phyloP scores from a whole-genome alignment of 257 asterid genomes.

The Pogostemon cablin region DNA sequence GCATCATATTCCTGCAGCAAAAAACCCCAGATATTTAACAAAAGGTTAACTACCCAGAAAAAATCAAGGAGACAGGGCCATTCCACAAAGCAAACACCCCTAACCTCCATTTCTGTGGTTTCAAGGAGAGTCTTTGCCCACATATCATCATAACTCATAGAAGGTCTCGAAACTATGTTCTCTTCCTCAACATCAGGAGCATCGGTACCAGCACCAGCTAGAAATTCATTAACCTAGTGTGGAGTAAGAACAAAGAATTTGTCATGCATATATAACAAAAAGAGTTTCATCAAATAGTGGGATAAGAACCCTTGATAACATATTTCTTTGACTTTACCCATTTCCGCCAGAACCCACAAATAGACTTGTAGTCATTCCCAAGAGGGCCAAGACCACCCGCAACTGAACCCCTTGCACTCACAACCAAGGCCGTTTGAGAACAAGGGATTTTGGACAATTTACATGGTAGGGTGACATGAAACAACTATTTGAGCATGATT shows the following conservation, averaged over 20 bases:
- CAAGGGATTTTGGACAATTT: too few relatives aligned
- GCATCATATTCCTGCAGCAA: constrained; percentile 86
- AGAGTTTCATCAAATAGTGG: not conserved
- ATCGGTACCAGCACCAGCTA: constrained; percentile 99
- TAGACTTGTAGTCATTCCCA: too few relatives aligned
- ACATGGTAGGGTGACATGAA: too few relatives aligned
- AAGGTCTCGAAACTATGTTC: constrained; percentile 83
- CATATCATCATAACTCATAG: constrained; percentile 98
- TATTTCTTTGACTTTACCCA: not conserved
- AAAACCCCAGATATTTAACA: constrained; percentile 22
- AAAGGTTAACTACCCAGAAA: not conserved
- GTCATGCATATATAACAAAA: constrained; percentile 29
- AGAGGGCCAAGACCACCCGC: too few relatives aligned
- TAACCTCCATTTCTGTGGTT: constrained; percentile 85
- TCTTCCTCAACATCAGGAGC: constrained; percentile 99
- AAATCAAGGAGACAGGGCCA: constrained; percentile 29
- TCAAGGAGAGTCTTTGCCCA: constrained; percentile 99
- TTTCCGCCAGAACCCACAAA: too few relatives aligned
- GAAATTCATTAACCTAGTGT: constrained; percentile 86
- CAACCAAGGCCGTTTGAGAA: too few relatives aligned
- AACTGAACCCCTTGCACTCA: too few relatives aligned
- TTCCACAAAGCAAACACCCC: constrained; percentile 31
- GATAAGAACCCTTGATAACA: not conserved
- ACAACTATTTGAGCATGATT: too few relatives aligned
- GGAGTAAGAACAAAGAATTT: constrained; percentile 19